These are phyloP conservation scores for Boletus bicolor DNA, from an alignment of 768 basidiomycete species.

Conservation along the genomic window DNA sequence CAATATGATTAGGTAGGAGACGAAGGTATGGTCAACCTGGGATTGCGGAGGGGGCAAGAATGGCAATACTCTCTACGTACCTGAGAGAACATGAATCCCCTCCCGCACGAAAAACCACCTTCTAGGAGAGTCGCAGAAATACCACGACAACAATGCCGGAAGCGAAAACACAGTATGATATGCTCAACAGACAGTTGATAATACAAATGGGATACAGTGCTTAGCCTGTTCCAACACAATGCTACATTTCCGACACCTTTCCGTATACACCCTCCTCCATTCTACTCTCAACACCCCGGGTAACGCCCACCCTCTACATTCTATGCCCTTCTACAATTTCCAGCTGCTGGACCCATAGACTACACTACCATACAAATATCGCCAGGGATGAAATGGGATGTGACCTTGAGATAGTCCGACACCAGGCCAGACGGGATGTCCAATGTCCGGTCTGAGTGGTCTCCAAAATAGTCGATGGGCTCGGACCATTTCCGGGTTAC, in stretches of 20 bases:
- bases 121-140: background rate
- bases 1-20: too few species aligned
- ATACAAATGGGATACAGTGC: background rate
- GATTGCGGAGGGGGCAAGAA: too few species aligned
- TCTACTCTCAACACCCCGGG: too few species aligned
- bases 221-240: too few species aligned
- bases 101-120: background rate
- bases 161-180: background rate
- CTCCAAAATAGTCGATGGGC: constrained; percentile 44
- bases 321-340: background rate
- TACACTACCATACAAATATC: background rate
- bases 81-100: too few species aligned
- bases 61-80: too few species aligned
- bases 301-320: too few species aligned
- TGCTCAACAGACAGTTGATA: background rate
- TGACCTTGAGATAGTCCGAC: background rate
- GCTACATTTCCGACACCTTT: too few species aligned
- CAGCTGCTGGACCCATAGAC: background rate
- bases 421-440: background rate
- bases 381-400: background rate
- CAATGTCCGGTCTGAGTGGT: constrained; percentile 20
- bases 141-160: background rate
- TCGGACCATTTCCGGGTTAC: constrained; percentile 59
- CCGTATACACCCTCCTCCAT: too few species aligned
- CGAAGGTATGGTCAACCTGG: too few species aligned